These are phyloP conservation scores for Leccinum griseonigrum DNA, from an alignment of 1,284 basidiomycete genomes.

Conservation along the genomic window DNA sequence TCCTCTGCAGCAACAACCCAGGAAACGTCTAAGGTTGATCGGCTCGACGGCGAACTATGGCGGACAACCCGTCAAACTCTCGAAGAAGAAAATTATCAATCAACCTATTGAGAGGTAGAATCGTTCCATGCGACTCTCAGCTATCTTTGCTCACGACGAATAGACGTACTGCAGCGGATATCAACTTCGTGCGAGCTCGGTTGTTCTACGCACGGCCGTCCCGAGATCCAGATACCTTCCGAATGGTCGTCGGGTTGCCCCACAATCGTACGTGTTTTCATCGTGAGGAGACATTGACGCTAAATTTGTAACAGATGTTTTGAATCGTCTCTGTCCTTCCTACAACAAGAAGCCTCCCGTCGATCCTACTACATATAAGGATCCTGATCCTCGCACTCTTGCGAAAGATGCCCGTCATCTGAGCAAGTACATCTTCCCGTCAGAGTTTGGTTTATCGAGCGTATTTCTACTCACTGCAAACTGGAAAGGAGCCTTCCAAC, in stretches of 20 bases:
- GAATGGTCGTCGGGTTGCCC: constrained; percentile 64
- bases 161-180: constrained; percentile 50
- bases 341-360: constrained; percentile 32
- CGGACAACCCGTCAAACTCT: constrained; percentile 5
- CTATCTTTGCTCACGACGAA: constrained; percentile 19
- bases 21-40: constrained; percentile 26
- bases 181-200: constrained; percentile 53
- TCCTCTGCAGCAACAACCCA: constrained; percentile 16
- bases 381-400: constrained; percentile 44
- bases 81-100: constrained; percentile 3
- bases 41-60: constrained; percentile 1
- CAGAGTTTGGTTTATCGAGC: constrained; percentile 68
- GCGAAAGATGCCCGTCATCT: constrained; percentile 57
- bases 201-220: constrained; percentile 70
- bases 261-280: constrained; percentile 49
- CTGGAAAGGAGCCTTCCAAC: constrained; percentile 31
- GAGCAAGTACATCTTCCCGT: constrained; percentile 81
- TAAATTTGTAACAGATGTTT: constrained; percentile 46
- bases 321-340: constrained; percentile 54
- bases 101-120: constrained; percentile 25
- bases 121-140: not conserved
- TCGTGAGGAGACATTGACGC: not conserved
- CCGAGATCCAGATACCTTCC: constrained; percentile 43
- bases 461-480: constrained; percentile 41
- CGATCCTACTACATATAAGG: constrained; percentile 30